Percentiles rank a stretch among this genome's conserved stretches.
These are phyloP conservation scores for Codiaeum variegatum DNA, from an alignment of 441 rosid genomes.

Conservation along the genomic window DNA sequence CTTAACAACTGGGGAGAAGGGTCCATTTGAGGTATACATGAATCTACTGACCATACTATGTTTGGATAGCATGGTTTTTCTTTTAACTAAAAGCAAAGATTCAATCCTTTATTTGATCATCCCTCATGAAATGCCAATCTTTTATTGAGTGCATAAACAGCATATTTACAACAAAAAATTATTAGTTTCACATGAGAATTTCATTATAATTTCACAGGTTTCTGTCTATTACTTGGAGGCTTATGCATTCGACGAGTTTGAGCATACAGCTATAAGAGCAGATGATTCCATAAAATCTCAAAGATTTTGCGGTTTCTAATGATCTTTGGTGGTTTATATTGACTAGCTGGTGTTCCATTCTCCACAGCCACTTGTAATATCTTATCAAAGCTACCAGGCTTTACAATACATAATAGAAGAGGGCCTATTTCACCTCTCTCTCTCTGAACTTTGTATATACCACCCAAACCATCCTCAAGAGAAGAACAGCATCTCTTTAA, in stretches of 20 bases:
- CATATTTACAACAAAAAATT: not conserved
- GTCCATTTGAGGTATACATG: too few species aligned
- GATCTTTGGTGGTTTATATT: conserved; percentile 52
- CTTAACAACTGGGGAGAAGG: too few species aligned
- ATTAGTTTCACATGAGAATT: not conserved
- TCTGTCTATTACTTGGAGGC: not conserved
- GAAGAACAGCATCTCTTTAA: conserved; percentile 25
- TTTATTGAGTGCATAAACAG: not conserved
- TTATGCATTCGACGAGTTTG: conserved; percentile 18
- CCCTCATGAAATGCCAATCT: too few species aligned
- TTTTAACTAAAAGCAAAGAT: too few species aligned
- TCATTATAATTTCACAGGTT: not conserved
- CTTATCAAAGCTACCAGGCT: conserved; percentile 39
- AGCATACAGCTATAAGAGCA: conserved; percentile 24
- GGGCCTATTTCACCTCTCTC: conserved; percentile 34
- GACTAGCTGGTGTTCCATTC: conserved; percentile 44
- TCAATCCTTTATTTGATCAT: too few species aligned
- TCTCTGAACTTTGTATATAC: conserved; percentile 38
- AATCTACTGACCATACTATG: too few species aligned
- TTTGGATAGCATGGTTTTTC: too few species aligned
- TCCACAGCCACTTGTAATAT: conserved; percentile 29
- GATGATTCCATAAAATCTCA: conserved; percentile 31
- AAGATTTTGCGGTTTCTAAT: conserved; percentile 32
- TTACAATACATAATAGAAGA: conserved; percentile 30
- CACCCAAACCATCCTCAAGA: conserved; percentile 38